These are phyloP conservation scores for Diaporthe longicolla DNA, from an alignment of 2,329 filamentous ascomycete genomes.

Conservation along the genomic window DNA sequence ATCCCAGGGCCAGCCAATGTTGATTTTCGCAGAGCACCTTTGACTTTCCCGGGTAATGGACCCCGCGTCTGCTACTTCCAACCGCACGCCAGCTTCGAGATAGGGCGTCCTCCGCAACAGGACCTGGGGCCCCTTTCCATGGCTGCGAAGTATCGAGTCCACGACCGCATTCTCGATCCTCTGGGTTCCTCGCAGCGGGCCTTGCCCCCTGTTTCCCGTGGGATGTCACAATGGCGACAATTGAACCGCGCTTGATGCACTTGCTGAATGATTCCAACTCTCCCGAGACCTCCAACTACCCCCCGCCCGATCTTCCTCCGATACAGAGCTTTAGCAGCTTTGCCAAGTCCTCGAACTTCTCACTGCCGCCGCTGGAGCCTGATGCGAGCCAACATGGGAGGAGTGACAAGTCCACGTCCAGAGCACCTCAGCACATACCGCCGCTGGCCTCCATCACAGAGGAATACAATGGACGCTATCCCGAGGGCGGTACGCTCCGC, in stretches of 20 bases:
- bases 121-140: conserved; percentile 38
- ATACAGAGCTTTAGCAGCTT: conserved; percentile 62
- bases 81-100: conserved; percentile 28
- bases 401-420: conserved; percentile 52
- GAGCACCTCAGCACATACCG: conserved; percentile 46
- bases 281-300: conserved; percentile 52
- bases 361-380: conserved; percentile 67
- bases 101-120: conserved; percentile 26
- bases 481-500: conserved; percentile 36
- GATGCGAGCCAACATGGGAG: conserved; percentile 55
- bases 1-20: conserved; percentile 27
- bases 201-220: conserved; percentile 31
- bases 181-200: conserved; percentile 31
- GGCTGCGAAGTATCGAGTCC: conserved; percentile 55
- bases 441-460: conserved; percentile 44
- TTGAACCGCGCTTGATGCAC: conserved; percentile 77
- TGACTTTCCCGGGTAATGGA: conserved; percentile 35
- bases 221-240: conserved; percentile 70
- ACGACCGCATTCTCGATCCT: conserved; percentile 44
- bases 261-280: conserved; percentile 71
- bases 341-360: conserved; percentile 59
- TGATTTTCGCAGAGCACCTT: conserved; percentile 24
- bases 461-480: conserved; percentile 41
- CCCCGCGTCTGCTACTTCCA: conserved; percentile 23
- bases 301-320: conserved; percentile 68